Base-by-base conservation (phyloP, 2,329 filamentous ascomycete species). In the Xylariales sp. region DNA sequence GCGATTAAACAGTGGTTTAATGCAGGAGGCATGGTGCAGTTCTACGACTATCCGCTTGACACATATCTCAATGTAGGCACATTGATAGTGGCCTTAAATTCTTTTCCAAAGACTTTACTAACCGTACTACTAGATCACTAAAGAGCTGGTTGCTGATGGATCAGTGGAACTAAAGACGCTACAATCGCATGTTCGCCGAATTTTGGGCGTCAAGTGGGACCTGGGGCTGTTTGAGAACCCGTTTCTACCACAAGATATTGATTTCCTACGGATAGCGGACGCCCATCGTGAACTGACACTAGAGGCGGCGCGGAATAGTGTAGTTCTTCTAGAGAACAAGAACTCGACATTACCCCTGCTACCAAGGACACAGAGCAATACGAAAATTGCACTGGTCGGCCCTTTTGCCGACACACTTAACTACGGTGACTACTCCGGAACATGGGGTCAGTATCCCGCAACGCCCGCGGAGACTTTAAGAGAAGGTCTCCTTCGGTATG, bases 21-120 rank as follows among this genome's bases (percentile, higher is more conserved):
- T 37, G 63, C 62, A 4, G 66, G 66, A 23, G 62, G 64, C 1
- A 69, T 69, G 63, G 49, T 67, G 3, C 66, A 68, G 35, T 69
- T 62, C 40, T 69, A 69, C 32, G 65, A 69, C 41, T 68, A 64
- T 40, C 56, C 63, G 3, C 40, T 69, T 12, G 57, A 62, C 10
- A 48, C 52, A 6, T 65, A 61, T 29, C 49, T 67, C 18, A 59
- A 65, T 30, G 54, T 57, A 18, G 41, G 15, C 4, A 11, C 7
- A 5, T 36, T 21, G 11, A 18, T 8, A 13, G 10, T 15, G 6
- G 2, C 15, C 10, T 8, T 27, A 3, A 2, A 11, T 4, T 18
- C 16, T 5, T 4, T 6, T 8, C n/a, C n/a, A n/a, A n/a, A n/a
- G n/a, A n/a, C n/a, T n/a, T 16, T 20, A 15, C 37, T 38, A 5